Evolutionary conservation across 163 green algal genomes (phyloP), one percentile per base, ranked within the genome.

Genomic region (Chloromonas sp.): DNA sequence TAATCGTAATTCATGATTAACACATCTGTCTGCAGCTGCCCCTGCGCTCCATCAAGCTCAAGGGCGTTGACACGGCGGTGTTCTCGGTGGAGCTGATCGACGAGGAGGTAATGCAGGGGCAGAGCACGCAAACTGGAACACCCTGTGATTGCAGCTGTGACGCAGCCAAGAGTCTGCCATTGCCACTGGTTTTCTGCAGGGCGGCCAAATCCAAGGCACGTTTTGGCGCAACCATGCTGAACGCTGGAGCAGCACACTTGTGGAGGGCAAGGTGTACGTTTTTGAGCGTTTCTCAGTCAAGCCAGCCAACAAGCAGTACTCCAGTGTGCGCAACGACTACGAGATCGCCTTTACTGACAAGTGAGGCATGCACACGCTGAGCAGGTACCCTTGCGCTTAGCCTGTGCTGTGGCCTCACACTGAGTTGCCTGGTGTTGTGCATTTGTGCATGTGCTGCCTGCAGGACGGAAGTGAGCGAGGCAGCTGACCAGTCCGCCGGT

Each of bases 291-390:
- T 96, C 86, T 92, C 85, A 76, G 87, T 91, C 3, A 87, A 87
- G 83, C 90, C 91, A 3, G 94, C 95, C 36, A 96, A 98, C 91
- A 96, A 95, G 90, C 88, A 91, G n/a, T 98, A 94, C 91, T 84
- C 85, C 71, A 89, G 79, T 11, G 89, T 95, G 36, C 91, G 93
- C 60, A 97, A 98, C 84, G 92, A 98, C 89, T 98, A 98, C 86
- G 87, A 94, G 82, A 93, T 98, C 78, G 81, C 93, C 85, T 93
- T 96, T 81, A 89, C 84, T 15, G 86, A 89, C 82, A 89, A 84
- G 91, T 92, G 74, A 74, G 66, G 5, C 66, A 5, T 74, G 66
- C 66, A 74, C 66, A 74, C 66, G 5, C 66, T 74, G 11, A 11
- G 66, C 66, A 74, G 11, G 11, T 5, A 74, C 66, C 66, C 5